phyloP scores from a whole-genome alignment of 805 yeast genomes.

The Saturnispora sanitii region DNA sequence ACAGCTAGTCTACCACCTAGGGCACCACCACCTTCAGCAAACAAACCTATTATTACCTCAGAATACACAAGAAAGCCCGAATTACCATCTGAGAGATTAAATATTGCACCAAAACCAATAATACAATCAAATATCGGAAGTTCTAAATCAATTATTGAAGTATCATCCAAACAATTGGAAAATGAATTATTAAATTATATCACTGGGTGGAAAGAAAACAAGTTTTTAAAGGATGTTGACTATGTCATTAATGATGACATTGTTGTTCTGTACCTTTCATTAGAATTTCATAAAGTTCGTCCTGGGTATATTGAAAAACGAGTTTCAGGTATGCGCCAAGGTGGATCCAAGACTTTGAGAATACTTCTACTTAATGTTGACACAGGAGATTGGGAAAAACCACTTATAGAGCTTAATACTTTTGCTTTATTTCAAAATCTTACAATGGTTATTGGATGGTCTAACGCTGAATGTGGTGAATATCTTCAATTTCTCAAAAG shows the following conservation, averaged over 20 bases:
- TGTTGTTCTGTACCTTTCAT: conserved; percentile 51
- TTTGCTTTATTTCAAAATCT: conserved; percentile 41
- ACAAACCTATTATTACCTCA: neutral
- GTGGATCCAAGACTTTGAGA: conserved; percentile 24
- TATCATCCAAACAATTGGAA: conserved; percentile 59
- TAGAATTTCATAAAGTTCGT: conserved; percentile 65
- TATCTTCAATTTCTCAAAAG: conserved; percentile 27
- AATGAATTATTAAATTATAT: conserved; percentile 56
- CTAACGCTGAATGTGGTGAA: conserved; percentile 45
- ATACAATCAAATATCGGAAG: conserved; percentile 1
- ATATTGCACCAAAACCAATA: neutral
- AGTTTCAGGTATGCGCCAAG: conserved; percentile 29
- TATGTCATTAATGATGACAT: conserved; percentile 51
- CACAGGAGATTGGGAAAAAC: conserved; percentile 45
- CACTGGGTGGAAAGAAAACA: conserved; percentile 43
- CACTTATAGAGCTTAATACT: conserved; percentile 36
- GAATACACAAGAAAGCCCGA: neutral
- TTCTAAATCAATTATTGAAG: conserved; percentile 30
- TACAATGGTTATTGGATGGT: conserved; percentile 43
- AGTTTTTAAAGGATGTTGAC: conserved; percentile 43
- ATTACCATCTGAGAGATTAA: neutral
- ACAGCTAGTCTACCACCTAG: conserved; percentile 3
- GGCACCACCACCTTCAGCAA: conserved; percentile 4
- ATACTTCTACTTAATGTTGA: conserved; percentile 56
- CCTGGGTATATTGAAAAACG: conserved; percentile 65